Evolutionary conservation across 352 stramenopile species (phyloP), one percentile per base, ranked within the genome.

Genomic region (Globisporangium paroecandrum): DNA sequence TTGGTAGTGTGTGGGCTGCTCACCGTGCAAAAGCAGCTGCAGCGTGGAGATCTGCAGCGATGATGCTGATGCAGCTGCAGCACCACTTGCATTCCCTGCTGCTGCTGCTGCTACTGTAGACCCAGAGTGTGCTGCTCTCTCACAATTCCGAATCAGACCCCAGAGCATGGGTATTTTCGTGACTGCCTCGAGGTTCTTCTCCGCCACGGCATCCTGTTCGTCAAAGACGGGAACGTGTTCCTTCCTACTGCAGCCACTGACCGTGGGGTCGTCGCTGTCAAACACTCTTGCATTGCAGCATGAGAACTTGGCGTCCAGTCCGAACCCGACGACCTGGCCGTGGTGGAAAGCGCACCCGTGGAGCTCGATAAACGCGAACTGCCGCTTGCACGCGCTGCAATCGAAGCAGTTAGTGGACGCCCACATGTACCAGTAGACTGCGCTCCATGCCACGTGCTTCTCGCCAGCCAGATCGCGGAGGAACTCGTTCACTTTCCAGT

Each of bases 351-450:
- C 65, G 27, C 85, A 93, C 3, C 77, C 54, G 32, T 69, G 53
- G 9, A 84, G 66, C 20, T 90, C 72, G 8, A 86, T 25, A 4
- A 88, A 71, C 29, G 69, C 79, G 49, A 71, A 89, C 27, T 58
- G 71, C 12, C 73, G 66, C 12, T 72, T 76, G 66, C 83, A 94
- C 8, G 69, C 65, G 12, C 25, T 66, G 62, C 87, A 96, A n/a
- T 64, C 57, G 27, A 93, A 89, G 29, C 66, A 71, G 29, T 83
- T 78, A 6, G 72, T 87, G 12, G 79, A 82, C 1, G 78, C 87
- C 89, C 86, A 97, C 4, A 96, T 56, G 56, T 87, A 84, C 90
- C 91, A 97, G 62, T 94, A 97, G 0, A 80, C 76, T 0, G 70
- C 77, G 22, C 69, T 78, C 89, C 88, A 97, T 3, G 72, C 75